Evolutionary conservation across 2,329 filamentous ascomycete genomes (phyloP), one percentile per base, ranked within the genome.

Genomic region (Ophiostoma angusticollis): DNA sequence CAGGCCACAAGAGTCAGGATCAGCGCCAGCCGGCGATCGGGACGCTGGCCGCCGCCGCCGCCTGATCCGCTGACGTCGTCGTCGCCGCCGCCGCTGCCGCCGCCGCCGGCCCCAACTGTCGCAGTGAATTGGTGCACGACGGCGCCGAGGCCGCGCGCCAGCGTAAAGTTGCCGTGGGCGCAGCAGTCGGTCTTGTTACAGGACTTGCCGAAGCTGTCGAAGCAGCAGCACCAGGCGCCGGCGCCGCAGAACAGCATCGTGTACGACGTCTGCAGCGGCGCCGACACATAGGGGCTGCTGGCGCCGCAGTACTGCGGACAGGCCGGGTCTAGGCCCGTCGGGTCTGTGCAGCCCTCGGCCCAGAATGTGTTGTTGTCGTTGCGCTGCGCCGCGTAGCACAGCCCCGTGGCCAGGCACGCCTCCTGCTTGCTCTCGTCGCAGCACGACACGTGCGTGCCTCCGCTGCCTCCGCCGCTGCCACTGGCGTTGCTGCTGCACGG

Each of bases 301-400:
- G 41, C 30, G 9, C 47, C 47, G 32, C 47, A 49, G 32, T 47
- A 49, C 12, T 46, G 46, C 12, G 45, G 45, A 41, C 47, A 47
- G 9, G 45, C 37, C 16, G 45, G 39, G 31, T 49, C 47, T n/a
- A 45, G 40, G 3, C 47, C 47, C 11, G 42, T 43, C 4, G 43
- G 45, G 30, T 47, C 47, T 3, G 47, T 47, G 23, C 47, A 49
- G 11, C 47, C 47, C 39, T 49, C 41, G 7, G 45, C 37, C 43
- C 43, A 46, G 29, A 49, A 49, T 5, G 45, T 49, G 19, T 40
- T 37, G 37, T 49, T 49, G 38, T 49, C 47, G 19, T 22, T 36
- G 13, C 47, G 28, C 21, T 47, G 45, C 6, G 45, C 44, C 5
- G 47, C 43, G 6, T 41, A 46, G 37, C 45, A 49, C 25, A 49